Base-by-base conservation (phyloP, 202 grass and related monocot species). In the Setaria italica region DNA sequence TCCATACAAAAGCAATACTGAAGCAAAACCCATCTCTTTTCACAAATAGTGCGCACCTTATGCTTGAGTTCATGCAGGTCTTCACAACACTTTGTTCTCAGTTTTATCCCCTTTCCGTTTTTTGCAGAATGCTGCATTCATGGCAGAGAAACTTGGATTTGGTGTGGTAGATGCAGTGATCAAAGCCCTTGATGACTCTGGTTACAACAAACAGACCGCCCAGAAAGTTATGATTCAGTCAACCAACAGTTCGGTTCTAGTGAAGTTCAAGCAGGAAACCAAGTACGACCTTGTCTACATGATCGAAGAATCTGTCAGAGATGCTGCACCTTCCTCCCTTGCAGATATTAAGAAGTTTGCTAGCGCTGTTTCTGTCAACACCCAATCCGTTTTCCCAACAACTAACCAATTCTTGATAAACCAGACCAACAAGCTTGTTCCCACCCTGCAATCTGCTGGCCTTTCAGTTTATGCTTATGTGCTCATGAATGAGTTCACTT, bases 311-410 rank as follows among this genome's bases (percentile, higher is more conserved):
- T 2, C 60, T 35, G 88, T 94, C 62, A 81, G 91, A 72, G 91
- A 94, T 78, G 91, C 90, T 15, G 82, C 79, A 42, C 74, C 85
- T 84, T 90, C 91, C 13, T 89, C 96, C 21, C 7, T 95, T 46
- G 86, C 84, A 19, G 96, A 94, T 63, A 95, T 98, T 43, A 98
- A 95, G 74, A 74, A 83, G 70, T 92, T 98, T 20, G 93, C 96
- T 15, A 72, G 80, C 84, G 93, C 93, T 78, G 97, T 92, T 72
- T 91, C 93, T 15, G 85, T 99, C 32, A 0, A 9, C 57, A 91
- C 72, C 34, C 11, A 5, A 11, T 99, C 97, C 9, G 15, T 99
- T 76, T 91, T 83, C 71, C 93, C 97, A 11, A 0, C 0, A 17
- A 74, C 47, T 11, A 1, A 2, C 2, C 7, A 51, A 11, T 94